Base-by-base conservation (phyloP, 2,329 filamentous ascomycete species). In the Trichoderma sp. region DNA sequence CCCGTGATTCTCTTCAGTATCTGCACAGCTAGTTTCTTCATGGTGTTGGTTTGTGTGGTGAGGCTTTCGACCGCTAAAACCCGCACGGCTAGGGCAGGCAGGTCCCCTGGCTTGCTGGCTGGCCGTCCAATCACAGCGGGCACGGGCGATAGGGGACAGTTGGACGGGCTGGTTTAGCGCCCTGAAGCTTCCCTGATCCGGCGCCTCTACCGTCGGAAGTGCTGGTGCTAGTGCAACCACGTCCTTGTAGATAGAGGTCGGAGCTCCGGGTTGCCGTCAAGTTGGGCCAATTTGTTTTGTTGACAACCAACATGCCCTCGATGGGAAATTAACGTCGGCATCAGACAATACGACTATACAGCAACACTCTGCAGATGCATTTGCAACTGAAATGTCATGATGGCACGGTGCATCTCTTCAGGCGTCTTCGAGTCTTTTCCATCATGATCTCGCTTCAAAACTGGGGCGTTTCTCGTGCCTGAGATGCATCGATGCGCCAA, bases 401-500 rank as follows among this genome's bases (percentile, higher is more conserved):
- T 36, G 30, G 21, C 14, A 15, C 43, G 15, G 43, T 34, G 4
- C 21, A 34, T 34, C 18, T n/a, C 39, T 32, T 24, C 15, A 24
- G 18, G 43, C 43, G 43, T 51, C 47, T 32, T 32, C 15, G 53
- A 28, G 8, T 12, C 15, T n/a, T 30, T n/a, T n/a, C 18, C 4
- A 1, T 58, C 56, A 18, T 58, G 28, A 11, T 26, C n/a, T 57
- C 64, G 64, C 51, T 32, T 67, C 64, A 15, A 39, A 15, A 30
- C 47, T 32, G 51, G 64, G 64, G 28, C 24, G 53, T 24, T 24
- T 39, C 12, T 60, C 11, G 53, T 34, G 26, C 18, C 26, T 47
- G 14, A 68, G 65, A 68, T 68, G 53, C 51, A 60, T 60, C 65
- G 65, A 34, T 32, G 53, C 34, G 65, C 65, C 65, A 68, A 60